Percentiles rank a stretch among this genome's conserved stretches.
phyloP scores from a whole-genome alignment of 2,329 filamentous ascomycete species.

The Talaromyces sp. region DNA sequence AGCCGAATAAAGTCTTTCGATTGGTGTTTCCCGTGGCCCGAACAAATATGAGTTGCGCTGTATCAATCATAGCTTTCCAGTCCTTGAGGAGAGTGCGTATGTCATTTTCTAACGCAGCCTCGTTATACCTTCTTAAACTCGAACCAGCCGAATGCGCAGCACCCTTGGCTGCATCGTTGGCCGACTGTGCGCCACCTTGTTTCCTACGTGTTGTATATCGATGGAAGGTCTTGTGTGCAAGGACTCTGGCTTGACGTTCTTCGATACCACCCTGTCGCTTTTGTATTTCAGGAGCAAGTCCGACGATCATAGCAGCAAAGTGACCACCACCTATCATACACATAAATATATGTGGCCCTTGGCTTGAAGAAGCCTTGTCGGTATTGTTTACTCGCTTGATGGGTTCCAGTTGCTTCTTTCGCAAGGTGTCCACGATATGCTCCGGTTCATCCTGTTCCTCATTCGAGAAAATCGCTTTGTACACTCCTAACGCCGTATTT shows the following conservation, averaged over 20 bases:
- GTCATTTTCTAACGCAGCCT: conserved; percentile 82
- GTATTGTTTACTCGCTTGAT: conserved; percentile 34
- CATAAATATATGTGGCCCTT: conserved; percentile 79
- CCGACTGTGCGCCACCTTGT: conserved; percentile 90
- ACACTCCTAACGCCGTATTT: conserved; percentile 78
- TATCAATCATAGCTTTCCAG: conserved; percentile 83
- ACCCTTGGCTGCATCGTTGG: conserved; percentile 91
- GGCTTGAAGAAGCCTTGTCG: conserved; percentile 30
- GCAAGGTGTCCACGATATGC: conserved; percentile 62
- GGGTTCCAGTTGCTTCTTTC: conserved; percentile 70
- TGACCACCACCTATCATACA: conserved; percentile 99
- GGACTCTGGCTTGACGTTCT: conserved; percentile 77
- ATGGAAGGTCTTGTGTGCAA: conserved; percentile 97
- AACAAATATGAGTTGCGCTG: conserved; percentile 78
- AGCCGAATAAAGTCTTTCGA: conserved; percentile 78
- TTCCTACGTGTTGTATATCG: conserved; percentile 94
- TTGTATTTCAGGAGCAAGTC: conserved; percentile 71
- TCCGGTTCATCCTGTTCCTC: conserved; percentile 63
- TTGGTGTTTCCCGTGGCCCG: conserved; percentile 85
- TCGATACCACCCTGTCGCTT: conserved; percentile 66
- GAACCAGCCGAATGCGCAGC: conserved; percentile 91
- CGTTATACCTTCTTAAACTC: conserved; percentile 85
- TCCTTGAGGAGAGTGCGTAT: conserved; percentile 73
- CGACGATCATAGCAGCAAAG: conserved; percentile 94
- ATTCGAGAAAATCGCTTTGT: conserved; percentile 71